Evolutionary conservation across 176 grass and related monocot species (phyloP).

Genomic region (Eremochloa ophiuroides): DNA sequence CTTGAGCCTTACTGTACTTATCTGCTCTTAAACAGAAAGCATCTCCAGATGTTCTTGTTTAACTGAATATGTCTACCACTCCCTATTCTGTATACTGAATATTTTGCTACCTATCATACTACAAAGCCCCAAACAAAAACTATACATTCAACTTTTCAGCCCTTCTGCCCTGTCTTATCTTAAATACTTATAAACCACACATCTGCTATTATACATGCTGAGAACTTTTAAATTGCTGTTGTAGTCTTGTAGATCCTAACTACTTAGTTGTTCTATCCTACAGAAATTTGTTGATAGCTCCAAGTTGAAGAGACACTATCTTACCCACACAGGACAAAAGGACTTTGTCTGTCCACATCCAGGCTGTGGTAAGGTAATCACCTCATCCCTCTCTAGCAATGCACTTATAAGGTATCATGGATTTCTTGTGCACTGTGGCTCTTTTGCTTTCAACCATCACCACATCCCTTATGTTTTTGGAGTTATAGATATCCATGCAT

Average conservation of each 20-base stretch:
- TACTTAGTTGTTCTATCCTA: slow-evolving; percentile 2
- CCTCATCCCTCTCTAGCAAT: slow-evolving; percentile 4
- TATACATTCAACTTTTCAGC: neutral
- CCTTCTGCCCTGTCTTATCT: neutral
- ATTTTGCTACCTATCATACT: too few species aligned
- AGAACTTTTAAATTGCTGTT: neutral
- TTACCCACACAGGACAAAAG: slow-evolving; percentile 87
- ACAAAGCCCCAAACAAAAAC: neutral
- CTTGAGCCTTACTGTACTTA: neutral
- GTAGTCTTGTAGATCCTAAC: neutral
- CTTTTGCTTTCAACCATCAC: neutral
- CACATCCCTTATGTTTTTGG: neutral
- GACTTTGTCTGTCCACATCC: slow-evolving; percentile 79
- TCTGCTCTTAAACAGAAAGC: neutral
- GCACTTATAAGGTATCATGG: neutral
- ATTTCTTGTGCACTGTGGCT: neutral
- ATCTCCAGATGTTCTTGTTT: neutral
- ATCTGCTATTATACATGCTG: neutral
- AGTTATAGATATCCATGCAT: neutral
- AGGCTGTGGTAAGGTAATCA: slow-evolving; percentile 74
- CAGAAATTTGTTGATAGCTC: slow-evolving; percentile 95
- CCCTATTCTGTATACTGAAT: neutral
- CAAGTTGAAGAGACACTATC: slow-evolving; percentile 84
- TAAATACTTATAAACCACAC: neutral
- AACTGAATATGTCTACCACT: neutral